Conservation (phyloP, 306 rosid species). For the Quillaja saponaria region DNA sequence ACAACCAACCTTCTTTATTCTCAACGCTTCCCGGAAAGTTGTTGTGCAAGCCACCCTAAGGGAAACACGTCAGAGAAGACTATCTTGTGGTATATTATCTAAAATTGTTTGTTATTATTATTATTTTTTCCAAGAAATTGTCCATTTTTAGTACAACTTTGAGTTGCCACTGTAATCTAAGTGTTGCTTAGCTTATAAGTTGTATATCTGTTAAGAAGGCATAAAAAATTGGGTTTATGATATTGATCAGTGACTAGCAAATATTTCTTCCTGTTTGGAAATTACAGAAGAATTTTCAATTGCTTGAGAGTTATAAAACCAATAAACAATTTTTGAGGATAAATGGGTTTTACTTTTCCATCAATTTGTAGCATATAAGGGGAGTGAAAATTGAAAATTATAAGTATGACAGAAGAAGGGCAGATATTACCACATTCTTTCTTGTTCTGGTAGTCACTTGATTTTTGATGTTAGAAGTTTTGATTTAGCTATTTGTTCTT, state of each 20-base stretch:
- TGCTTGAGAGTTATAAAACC: not conserved
- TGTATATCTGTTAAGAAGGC: too few relatives aligned
- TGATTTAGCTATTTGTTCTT: conserved; percentile 21
- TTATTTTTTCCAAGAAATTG: not conserved
- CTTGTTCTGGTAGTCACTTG: not conserved
- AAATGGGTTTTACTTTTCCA: not conserved
- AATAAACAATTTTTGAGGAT: not conserved
- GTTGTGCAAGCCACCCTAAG: conserved; percentile 69
- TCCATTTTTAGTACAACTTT: too few relatives aligned
- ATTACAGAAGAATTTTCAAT: not conserved
- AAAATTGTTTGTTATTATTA: not conserved
- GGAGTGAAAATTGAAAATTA: not conserved
- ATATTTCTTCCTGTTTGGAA: not conserved
- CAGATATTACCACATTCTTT: not conserved
- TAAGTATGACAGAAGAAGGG: not conserved
- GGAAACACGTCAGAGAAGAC: conserved; percentile 63
- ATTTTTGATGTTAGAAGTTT: not conserved
- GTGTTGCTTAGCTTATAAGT: not conserved
- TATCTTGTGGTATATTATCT: conserved; percentile 74
- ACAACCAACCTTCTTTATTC: conserved; percentile 40
- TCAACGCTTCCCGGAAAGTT: conserved; percentile 53
- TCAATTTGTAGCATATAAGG: not conserved
- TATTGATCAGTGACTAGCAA: not conserved
- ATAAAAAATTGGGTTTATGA: not conserved
- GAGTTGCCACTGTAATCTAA: not conserved